Base-by-base conservation (phyloP, 2,329 filamentous ascomycete species). In the Alternaria viburni region DNA sequence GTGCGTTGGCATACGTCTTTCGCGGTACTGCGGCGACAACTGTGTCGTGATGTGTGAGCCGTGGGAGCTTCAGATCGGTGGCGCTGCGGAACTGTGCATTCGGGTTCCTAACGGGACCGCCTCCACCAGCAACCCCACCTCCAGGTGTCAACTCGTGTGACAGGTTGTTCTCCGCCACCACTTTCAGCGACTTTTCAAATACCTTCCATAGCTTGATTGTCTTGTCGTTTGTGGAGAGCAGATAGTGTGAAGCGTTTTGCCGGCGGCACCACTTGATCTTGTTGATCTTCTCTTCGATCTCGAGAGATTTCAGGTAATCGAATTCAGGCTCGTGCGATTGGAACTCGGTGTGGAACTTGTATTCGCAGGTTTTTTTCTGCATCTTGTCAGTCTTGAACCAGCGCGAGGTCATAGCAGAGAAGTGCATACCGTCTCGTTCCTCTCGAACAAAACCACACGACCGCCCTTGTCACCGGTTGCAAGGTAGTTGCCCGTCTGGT, bases 201-300 rank as follows among this genome's bases (percentile, higher is more conserved):
- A 99, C 95, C 82, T 99, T 99, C 96, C 96, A 99, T 72, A 99
- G 86, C 86, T 99, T 99, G 87, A 99, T 99, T 45, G 96, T 99
- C 86, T 99, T 99, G 86, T 99, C 96, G 80, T 99, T 99, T 74
- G 96, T 99, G 46, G 96, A 98, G 61, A 99, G 89, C 56, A 99
- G 89, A 82, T 97, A 99, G 84, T 99, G 96, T 59, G 96, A 98
- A 66, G 95, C 92, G 86, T 99, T 99, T 83, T 98, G 95, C 83
- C 96, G 91, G 79, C 92, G 90, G 82, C 96, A 99, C 96, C 96
- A 99, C 83, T 98, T 99, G 85, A 99, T 99, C 87, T 99, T 99
- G 88, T 99, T 99, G 87, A 99, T 99, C 86, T 99, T 99, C 83
- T 99, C 96, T 87, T 99, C 96, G 78, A 99, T 99, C 83, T 99